Evolutionary conservation across 2,329 filamentous ascomycete genomes (phyloP).

Genomic region (Penicillium sp.): DNA sequence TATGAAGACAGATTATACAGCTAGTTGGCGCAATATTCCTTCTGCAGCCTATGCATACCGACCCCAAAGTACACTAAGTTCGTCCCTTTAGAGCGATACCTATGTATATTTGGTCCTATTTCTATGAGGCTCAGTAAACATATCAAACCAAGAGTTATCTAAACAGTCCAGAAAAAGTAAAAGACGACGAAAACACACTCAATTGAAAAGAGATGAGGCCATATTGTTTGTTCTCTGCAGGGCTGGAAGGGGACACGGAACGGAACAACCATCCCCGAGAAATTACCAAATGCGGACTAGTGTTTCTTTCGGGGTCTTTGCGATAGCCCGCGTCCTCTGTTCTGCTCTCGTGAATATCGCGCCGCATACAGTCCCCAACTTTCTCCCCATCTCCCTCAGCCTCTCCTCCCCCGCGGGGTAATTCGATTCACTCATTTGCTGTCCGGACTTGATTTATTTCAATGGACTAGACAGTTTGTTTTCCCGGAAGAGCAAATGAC

Average conservation of each 20-base stretch:
- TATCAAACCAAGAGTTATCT: not conserved
- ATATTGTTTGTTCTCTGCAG: no score
- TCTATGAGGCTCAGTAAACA: no score
- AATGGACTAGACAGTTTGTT: constrained; percentile 8
- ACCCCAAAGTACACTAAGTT: not conserved
- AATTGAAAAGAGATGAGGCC: no score
- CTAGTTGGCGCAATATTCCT: not conserved
- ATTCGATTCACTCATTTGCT: constrained; percentile 12
- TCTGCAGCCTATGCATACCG: not conserved
- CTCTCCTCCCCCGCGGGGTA: no score
- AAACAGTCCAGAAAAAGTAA: not conserved
- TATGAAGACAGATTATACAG: not conserved
- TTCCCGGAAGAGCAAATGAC: constrained; percentile 24
- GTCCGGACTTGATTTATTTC: constrained; percentile 10
- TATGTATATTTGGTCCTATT: not conserved
- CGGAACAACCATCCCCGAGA: constrained; percentile 25
- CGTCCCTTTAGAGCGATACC: not conserved
- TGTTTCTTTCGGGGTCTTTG: no score
- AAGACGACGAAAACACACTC: not conserved
- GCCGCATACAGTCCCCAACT: constrained; percentile 26
- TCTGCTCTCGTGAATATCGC: constrained; percentile 20
- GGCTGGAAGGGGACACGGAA: constrained; percentile 8
- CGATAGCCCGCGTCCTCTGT: no score
- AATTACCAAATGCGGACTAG: no score
- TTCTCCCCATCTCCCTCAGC: no score